Percentiles rank a stretch among this genome's conserved stretches.
Conservation (phyloP, 2,329 filamentous ascomycete genomes). For the Aspergillus unguis region DNA sequence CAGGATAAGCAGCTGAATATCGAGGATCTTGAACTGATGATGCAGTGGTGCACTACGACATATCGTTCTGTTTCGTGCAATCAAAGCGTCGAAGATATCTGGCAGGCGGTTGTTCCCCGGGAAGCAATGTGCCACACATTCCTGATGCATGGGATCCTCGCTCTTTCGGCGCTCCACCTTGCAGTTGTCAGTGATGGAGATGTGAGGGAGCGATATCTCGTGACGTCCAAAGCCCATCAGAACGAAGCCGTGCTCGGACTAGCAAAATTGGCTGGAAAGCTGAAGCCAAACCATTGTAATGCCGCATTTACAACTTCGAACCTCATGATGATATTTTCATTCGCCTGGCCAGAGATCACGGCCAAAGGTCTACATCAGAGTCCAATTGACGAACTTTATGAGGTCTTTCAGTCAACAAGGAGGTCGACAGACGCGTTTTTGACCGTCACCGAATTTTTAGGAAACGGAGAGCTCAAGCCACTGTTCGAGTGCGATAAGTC, state of each 20-base stretch:
- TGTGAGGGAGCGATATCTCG: conserved; percentile 23
- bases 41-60: conserved; percentile 35
- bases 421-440: conserved; percentile 29
- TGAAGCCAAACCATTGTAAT: conserved; percentile 31
- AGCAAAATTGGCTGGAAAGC: conserved; percentile 16
- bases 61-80: conserved; percentile 31
- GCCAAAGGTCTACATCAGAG: conserved; percentile 8
- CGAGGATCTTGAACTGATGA: conserved; percentile 35
- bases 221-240: conserved; percentile 29
- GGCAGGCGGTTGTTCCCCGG: conserved; percentile 31
- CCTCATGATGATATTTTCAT: conserved; percentile 35
- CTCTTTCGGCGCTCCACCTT: conserved; percentile 34
- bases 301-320: conserved; percentile 35
- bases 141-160: conserved; percentile 35
- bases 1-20: conserved; percentile 19
- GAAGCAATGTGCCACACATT: conserved; percentile 29
- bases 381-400: conserved; percentile 30
- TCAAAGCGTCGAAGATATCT: conserved; percentile 23
- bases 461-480: conserved; percentile 24
- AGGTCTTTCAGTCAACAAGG: conserved; percentile 29
- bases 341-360: conserved; percentile 27
- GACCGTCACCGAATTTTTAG: conserved; percentile 23
- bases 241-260: conserved; percentile 26
- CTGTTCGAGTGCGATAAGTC: conserved; percentile 24
- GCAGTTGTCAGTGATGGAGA: conserved; percentile 18